Base-by-base conservation (phyloP, 257 asterid genomes). In the Galeopsis tetrahit region DNA sequence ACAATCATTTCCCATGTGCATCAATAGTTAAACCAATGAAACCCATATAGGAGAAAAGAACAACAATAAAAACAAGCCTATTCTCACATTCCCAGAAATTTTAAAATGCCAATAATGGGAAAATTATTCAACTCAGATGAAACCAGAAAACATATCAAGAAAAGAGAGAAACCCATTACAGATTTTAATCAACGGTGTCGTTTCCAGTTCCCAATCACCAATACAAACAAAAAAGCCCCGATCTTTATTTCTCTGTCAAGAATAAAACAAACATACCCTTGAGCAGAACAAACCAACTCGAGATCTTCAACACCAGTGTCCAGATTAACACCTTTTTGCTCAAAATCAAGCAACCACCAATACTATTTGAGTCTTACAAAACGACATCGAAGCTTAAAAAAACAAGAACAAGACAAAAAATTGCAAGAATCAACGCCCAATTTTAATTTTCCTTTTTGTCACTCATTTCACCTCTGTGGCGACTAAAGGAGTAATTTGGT, bases 381-480 rank as follows among this genome's bases (percentile, higher is more conserved):
- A 61, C 42, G 62, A 48, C 17, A 40, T 3, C 13, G n/a, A 74
- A 33, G 31, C 52, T 43, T 33, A 39, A 21, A 62, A 52, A 67
- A 40, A 10, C 35, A 35, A 44, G 57, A 66, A 72, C 56, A 55
- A 43, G 76, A 76, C 80, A 80, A 15, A 17, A 56, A 4, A 2
- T 73, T 73, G 72, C 78, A 68, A 63, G 84, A 78, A 84, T 44
- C 82, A n/a, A 81, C 31, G 84, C 60, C 68, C 65, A 61, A 73
- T 76, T 66, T 21, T 10, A 34, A 31, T 34, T 11, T 60, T 21
- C 55, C 2, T 10, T 58, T 10, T 35, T 63, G 74, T 72, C 43
- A 15, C 51, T 64, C 48, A 35, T 21, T 10, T 64, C 10, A n/a
- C 35, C 13, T 65, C 31, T 32, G 31, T 10, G 55, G 55, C 55